Evolutionary conservation across 345 rosid genomes (phyloP), one percentile per base, ranked within the genome.

Genomic region (thale cress (Arabidopsis thaliana)): DNA sequence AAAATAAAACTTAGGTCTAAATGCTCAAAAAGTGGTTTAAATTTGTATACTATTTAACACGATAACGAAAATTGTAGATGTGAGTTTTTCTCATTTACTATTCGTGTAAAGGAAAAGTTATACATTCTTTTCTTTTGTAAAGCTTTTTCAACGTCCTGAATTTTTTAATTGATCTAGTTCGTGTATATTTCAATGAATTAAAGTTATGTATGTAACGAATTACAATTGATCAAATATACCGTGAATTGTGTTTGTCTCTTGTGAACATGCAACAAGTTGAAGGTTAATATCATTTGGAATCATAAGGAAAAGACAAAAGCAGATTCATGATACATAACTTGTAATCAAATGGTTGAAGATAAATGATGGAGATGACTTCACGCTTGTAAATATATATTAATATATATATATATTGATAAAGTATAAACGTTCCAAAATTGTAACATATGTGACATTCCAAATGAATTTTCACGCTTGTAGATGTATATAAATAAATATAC

Each of bases 271-370:
- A 61, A 59, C 64, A 62, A 76, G 25, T 53, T 69, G 71, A 63
- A 49, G 69, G 24, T 55, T 64, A 44, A 25, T 69, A 69, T 69
- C 33, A 78, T 65, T 71, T 40, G 73, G 41, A 78, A 65, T 65
- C 61, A 75, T 75, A 58, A 65, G 61, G 81, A 66, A 49, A 72
- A 78, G 72, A 72, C 58, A 72, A 78, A 76, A 69, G 69, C 24
- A 67, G 69, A 51, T 52, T 75, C 74, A 69, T 60, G 57, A 68
- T 68, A 16, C 33, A 23, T 48, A 59, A 42, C 23, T 50, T 59
- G 74, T 52, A 75, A 75, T 75, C 79, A 61, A 53, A 61, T 61
- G 41, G 41, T 33, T 53, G 38, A 60, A 41, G 33, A 60, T 69
- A 68, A 64, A 76, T 76, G 63, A 76, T 76, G 79, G 41, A 51